Evolutionary conservation across 192 early-diverging fungal species (phyloP), one percentile per base, ranked within the genome.

Genomic region (Coemansia sp.): DNA sequence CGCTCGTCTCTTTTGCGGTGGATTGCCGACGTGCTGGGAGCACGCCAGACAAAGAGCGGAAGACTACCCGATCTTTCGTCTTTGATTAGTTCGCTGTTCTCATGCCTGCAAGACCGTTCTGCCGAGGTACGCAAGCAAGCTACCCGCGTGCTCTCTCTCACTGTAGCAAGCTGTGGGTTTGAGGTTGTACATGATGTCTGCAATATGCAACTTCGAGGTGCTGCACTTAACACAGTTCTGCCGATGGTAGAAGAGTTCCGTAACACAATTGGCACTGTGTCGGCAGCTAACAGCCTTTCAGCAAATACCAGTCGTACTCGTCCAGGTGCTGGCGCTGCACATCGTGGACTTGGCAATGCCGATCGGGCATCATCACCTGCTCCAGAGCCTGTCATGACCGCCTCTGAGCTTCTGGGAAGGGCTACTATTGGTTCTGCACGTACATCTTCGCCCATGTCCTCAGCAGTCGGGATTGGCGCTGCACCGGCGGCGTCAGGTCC

Each of bases 81-180:
- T 4, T 75, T 96, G 8, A 78, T 95, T 6, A 80, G 85, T 55
- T 87, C 92, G 10, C 78, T 92, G 22, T 78, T 99, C 15, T 77
- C 88, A 5, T 95, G 93, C 67, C 64, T 97, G 54, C 93, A 95
- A 71, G 98, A 99, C 71, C 89, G 91, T 39, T 94, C 90, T 61
- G 82, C 84, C 2, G 95, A 96, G 15, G 95, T 98, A 15, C 90
- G 98, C 47, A 97, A 96, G 68, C 84, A 86, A 11, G 94, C 94
- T 0, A 89, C 92, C 52, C 71, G 81, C 2, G 85, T 90, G 43
- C 76, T 99, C 45, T 82, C 80, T 12, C 83, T 87, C 21, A 67
- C 95, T 9, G 88, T 94, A 22, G 68, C 68, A 4, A 87, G 76
- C 67, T 92, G 90, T 9, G 94, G 94, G 0, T 89, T 88, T 52